These are phyloP conservation scores for Platanus orientalis DNA, from an alignment of 164 flowering plant genomes.

Conservation along the genomic window DNA sequence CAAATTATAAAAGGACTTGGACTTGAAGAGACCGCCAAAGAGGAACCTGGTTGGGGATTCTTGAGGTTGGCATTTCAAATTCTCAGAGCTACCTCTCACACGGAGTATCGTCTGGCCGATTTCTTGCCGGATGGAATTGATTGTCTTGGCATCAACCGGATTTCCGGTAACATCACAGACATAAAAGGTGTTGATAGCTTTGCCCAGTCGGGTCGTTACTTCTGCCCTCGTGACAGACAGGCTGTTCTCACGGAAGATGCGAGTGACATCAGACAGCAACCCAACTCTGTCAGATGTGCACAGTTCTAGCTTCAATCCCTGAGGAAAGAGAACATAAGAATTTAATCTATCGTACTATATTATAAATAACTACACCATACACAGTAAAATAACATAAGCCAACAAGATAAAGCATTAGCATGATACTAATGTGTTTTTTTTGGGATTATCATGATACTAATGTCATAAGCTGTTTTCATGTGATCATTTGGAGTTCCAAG, in stretches of 20 bases:
- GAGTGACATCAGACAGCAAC: conserved; percentile 79
- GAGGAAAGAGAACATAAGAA: conserved; percentile 7
- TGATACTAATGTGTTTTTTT: too few relatives aligned
- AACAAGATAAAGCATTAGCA: background rate
- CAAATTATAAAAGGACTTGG: conserved; percentile 67
- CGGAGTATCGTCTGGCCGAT: conserved; percentile 79
- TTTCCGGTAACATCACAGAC: conserved; percentile 79
- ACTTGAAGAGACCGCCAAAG: conserved; percentile 78
- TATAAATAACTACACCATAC: background rate
- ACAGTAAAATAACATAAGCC: background rate
- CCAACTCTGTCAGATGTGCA: conserved; percentile 90
- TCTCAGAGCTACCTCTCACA: conserved; percentile 57
- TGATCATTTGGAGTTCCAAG: background rate
- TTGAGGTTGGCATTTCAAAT: conserved; percentile 46
- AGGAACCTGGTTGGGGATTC: conserved; percentile 80
- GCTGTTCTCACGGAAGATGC: conserved; percentile 91
- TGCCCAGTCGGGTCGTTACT: conserved; percentile 71
- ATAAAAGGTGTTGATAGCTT: conserved; percentile 85
- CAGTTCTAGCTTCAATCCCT: conserved; percentile 89
- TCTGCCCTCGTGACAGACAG: conserved; percentile 87
- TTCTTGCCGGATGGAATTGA: conserved; percentile 65
- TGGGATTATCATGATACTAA: too few relatives aligned
- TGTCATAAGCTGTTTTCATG: background rate
- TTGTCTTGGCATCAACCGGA: conserved; percentile 71
- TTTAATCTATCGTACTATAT: background rate